Percentiles rank a stretch among this genome's conserved stretches.
phyloP scores from a whole-genome alignment of 345 rosid genomes.

The Ceriops zippeliana region DNA sequence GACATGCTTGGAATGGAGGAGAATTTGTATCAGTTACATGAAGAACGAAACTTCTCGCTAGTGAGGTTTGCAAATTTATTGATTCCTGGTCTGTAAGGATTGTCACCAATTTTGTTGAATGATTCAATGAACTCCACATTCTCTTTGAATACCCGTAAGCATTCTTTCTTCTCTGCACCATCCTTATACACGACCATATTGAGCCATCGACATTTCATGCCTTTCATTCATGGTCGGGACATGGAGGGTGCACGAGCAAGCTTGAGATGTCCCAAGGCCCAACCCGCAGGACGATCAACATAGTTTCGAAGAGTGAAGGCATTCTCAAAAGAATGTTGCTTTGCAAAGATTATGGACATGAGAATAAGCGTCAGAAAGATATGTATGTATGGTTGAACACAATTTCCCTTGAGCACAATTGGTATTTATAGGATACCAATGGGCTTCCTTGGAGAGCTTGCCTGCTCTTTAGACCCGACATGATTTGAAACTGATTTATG shows the following conservation, averaged over 20 bases:
- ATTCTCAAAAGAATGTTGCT: not conserved
- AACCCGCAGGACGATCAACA: not conserved
- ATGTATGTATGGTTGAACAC: too few relatives aligned
- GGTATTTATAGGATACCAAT: slow-evolving; percentile 6
- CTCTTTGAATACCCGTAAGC: slow-evolving; percentile 38
- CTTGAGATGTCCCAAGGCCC: slow-evolving; percentile 15
- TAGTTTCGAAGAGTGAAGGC: not conserved
- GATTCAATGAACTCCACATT: slow-evolving; percentile 38
- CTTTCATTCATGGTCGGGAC: slow-evolving; percentile 23
- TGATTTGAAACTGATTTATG: not conserved
- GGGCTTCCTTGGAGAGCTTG: not conserved
- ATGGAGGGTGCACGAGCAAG: slow-evolving; percentile 20
- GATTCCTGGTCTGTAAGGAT: slow-evolving; percentile 26
- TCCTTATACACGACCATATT: slow-evolving; percentile 31
- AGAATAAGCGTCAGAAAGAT: too few relatives aligned
- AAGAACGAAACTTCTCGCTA: slow-evolving; percentile 40
- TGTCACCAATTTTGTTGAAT: slow-evolving; percentile 30
- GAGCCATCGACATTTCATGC: slow-evolving; percentile 36
- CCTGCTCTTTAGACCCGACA: not conserved
- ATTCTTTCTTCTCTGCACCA: slow-evolving; percentile 28
- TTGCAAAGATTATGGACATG: too few relatives aligned
- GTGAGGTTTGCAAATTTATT: slow-evolving; percentile 55
- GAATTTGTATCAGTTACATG: slow-evolving; percentile 27
- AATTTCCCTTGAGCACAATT: not conserved
- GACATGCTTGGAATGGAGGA: not conserved